These are phyloP conservation scores for Vaccinium corymbosum DNA, from an alignment of 148 eudicot genomes.

Conservation along the genomic window DNA sequence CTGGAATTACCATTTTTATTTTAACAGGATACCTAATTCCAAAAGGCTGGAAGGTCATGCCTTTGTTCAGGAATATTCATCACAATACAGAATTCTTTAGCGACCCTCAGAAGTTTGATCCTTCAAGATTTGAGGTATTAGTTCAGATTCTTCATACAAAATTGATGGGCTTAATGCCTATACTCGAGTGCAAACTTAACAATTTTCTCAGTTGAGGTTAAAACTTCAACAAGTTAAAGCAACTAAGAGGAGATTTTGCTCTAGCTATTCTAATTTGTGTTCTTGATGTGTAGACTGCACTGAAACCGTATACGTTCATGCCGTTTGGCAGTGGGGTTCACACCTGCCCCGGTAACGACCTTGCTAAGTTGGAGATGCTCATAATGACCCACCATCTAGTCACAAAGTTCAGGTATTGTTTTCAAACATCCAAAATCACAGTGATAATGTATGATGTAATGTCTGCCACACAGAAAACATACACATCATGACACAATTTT, in stretches of 20 bases:
- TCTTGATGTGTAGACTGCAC: conserved; percentile 42
- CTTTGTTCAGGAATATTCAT: conserved; percentile 87
- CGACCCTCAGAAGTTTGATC: conserved; percentile 65
- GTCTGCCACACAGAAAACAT: conserved; percentile 3
- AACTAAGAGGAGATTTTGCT: neutral
- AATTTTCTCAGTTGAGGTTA: neutral
- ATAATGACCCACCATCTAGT: conserved; percentile 75
- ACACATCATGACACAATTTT: neutral
- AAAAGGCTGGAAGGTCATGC: conserved; percentile 95
- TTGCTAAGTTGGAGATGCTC: conserved; percentile 78
- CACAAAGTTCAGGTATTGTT: conserved; percentile 61
- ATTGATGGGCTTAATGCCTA: neutral
- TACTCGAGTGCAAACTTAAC: neutral
- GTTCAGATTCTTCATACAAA: neutral
- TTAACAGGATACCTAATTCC: conserved; percentile 77
- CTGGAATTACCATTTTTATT: neutral
- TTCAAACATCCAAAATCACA: neutral
- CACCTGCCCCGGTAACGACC: conserved; percentile 90
- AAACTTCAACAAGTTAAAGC: neutral
- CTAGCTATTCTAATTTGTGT: conserved; percentile 8
- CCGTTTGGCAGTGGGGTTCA: conserved; percentile 92
- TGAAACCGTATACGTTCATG: conserved; percentile 73
- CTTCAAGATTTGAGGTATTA: conserved; percentile 83
- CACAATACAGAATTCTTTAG: conserved; percentile 66
- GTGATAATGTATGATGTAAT: conserved; percentile 1